Conservation (phyloP, 164 flowering plant species). For the Macadamia tetraphylla region DNA sequence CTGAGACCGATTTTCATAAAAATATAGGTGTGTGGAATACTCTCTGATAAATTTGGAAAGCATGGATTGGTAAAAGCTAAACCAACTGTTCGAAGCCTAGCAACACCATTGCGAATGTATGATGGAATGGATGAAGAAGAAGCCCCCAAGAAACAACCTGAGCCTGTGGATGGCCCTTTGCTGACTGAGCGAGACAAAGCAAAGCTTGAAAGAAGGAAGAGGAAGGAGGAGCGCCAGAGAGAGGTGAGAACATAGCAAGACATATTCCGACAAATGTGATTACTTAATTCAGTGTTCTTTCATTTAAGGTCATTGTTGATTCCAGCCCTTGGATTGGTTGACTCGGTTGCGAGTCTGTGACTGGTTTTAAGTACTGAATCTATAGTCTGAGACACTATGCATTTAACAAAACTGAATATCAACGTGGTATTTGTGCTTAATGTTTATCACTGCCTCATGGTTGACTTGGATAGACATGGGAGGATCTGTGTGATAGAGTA, state of each 20-base stretch:
- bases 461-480: too few species aligned
- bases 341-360: background rate
- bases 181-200: conserved; percentile 75
- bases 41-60: conserved; percentile 87
- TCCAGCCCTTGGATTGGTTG: background rate
- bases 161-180: conserved; percentile 76
- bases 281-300: background rate
- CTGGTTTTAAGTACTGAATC: too few species aligned
- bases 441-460: too few species aligned
- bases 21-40: conserved; percentile 68
- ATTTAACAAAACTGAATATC: too few species aligned
- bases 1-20: background rate
- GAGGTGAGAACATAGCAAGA: conserved; percentile 45
- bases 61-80: conserved; percentile 79
- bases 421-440: too few species aligned
- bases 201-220: conserved; percentile 83
- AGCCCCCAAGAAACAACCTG: conserved; percentile 76
- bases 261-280: background rate
- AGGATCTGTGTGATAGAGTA: too few species aligned
- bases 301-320: background rate
- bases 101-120: conserved; percentile 78
- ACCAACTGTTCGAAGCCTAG: conserved; percentile 78
- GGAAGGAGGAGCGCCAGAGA: conserved; percentile 95
- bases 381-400: too few species aligned
- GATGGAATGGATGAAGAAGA: conserved; percentile 94